Percentiles rank a stretch among this genome's conserved stretches.
These are phyloP conservation scores for Cladosporium sphaerospermum DNA, from an alignment of 2,329 filamentous ascomycete genomes.

Conservation along the genomic window DNA sequence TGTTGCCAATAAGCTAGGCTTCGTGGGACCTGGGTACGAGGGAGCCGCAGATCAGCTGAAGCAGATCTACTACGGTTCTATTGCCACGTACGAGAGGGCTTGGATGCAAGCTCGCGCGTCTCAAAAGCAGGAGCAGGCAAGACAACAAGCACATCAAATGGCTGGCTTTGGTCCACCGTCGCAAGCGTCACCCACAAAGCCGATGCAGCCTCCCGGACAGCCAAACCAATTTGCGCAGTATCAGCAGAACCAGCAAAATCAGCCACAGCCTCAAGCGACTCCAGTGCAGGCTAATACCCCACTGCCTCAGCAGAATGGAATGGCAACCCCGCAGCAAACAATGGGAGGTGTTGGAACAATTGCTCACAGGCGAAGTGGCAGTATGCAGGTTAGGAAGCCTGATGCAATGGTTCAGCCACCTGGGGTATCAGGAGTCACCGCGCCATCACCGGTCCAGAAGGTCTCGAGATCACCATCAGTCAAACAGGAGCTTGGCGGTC, in stretches of 20 bases:
- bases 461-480: slow-evolving; percentile 22
- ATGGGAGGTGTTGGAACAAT: slow-evolving; percentile 28
- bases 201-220: slow-evolving; percentile 23
- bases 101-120: slow-evolving; percentile 51
- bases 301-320: slow-evolving; percentile 40
- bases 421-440: slow-evolving; percentile 15
- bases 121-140: slow-evolving; percentile 30
- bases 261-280: slow-evolving; percentile 32
- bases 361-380: slow-evolving; percentile 28
- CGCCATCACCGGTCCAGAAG: slow-evolving; percentile 27
- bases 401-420: slow-evolving; percentile 25
- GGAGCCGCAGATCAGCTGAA: slow-evolving; percentile 63
- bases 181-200: slow-evolving; percentile 30
- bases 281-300: slow-evolving; percentile 43
- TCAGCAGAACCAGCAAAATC: slow-evolving; percentile 23
- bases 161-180: slow-evolving; percentile 29
- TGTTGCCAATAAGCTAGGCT: slow-evolving; percentile 52
- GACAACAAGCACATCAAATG: slow-evolving; percentile 34
- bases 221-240: slow-evolving; percentile 20
- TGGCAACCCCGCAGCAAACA: slow-evolving; percentile 39
- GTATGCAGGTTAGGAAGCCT: slow-evolving; percentile 17
- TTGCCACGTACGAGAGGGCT: slow-evolving; percentile 69
- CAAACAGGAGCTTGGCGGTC: slow-evolving; percentile 23
- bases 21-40: slow-evolving; percentile 43
- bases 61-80: slow-evolving; percentile 67